Evolutionary conservation across 768 basidiomycete species (phyloP).

Genomic region (Mycena indigotica): DNA sequence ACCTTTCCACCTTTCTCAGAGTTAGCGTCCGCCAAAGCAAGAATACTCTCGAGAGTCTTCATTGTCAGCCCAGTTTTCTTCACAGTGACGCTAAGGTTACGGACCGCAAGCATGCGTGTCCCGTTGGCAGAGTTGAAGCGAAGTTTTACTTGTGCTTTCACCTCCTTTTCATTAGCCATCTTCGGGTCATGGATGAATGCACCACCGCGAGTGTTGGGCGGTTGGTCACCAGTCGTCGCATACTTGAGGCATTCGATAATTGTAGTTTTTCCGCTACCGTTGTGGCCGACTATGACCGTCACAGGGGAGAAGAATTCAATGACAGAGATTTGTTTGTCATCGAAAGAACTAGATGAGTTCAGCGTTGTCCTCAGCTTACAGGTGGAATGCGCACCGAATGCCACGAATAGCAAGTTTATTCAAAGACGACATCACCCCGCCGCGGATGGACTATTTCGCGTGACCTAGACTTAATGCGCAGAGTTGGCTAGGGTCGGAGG

Average conservation of each 20-base stretch:
- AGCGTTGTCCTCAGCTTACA: neutral
- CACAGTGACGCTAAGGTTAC: slow-evolving; percentile 88
- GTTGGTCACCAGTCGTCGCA: slow-evolving; percentile 96
- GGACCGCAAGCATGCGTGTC: slow-evolving; percentile 85
- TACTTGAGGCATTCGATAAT: slow-evolving; percentile 99
- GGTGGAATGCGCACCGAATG: slow-evolving; percentile 60
- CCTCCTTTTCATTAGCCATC: slow-evolving; percentile 99
- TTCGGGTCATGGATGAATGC: slow-evolving; percentile 99
- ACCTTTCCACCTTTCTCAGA: slow-evolving; percentile 79
- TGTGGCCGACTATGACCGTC: slow-evolving; percentile 98
- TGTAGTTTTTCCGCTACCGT: slow-evolving; percentile 98
- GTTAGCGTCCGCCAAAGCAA: slow-evolving; percentile 71
- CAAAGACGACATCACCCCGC: slow-evolving; percentile 35
- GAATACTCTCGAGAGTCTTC: slow-evolving; percentile 95
- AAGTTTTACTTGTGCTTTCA: slow-evolving; percentile 96
- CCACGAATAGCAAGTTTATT: slow-evolving; percentile 94
- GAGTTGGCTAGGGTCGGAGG: neutral
- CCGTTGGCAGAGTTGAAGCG: slow-evolving; percentile 90
- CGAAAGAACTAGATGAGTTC: slow-evolving; percentile 50
- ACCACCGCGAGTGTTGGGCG: slow-evolving; percentile 96
- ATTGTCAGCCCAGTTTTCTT: slow-evolving; percentile 94
- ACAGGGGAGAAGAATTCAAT: slow-evolving; percentile 98
- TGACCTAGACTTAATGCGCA: neutral
- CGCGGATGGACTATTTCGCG: neutral
- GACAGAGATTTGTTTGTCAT: slow-evolving; percentile 89